Base-by-base conservation (phyloP, 2,329 filamentous ascomycete species). In the Anthostomella pinea region DNA sequence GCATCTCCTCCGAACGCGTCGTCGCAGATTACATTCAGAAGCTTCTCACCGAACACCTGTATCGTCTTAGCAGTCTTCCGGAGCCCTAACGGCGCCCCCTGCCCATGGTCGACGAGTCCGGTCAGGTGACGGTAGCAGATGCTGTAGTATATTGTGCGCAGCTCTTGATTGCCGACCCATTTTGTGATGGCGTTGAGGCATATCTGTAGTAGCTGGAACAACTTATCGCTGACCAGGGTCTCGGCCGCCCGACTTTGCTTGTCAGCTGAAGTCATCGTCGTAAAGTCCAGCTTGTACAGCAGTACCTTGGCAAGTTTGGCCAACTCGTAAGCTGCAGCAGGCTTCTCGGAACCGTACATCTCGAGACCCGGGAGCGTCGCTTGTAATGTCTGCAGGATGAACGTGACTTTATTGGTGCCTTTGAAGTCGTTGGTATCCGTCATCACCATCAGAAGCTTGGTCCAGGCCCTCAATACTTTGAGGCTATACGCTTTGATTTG, bases 181-280 rank as follows among this genome's bases (percentile, higher is more conserved):
- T 85, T 81, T 47, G 83, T 79, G 36, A 95, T 84, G 5, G 88
- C 87, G 51, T 83, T 77, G 10, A 96, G 71, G 44, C 87, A 90
- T 24, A 88, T 79, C 45, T 95, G 86, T 71, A 98, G 96, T 4
- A 97, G 76, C 56, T 95, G 85, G 57, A 89, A 90, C 1, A 97
- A 73, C 55, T 93, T 87, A 59, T 97, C 91, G 57, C 88, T 86
- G 21, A 93, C 81, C 17, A 91, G 73, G 58, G 88, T 87, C 22
- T 83, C 77, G 37, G 77, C 69, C 4, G 67, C 66, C 32, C 62
- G 59, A 42, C 62, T 67, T 30, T 68, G 56, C 35, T 66, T 66
- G 44, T 77, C 69, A 9, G 58, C 51, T 27, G 64, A 57, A 15
- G 49, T 46, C 45, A 51, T 56, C 6, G 60, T 56, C 5, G 62